A percentile compares a stretch with the other conserved stretches of the same genome.
Evolutionary conservation across 352 stramenopile genomes (phyloP).

Genomic region (Phytophthora niederhauseri): DNA sequence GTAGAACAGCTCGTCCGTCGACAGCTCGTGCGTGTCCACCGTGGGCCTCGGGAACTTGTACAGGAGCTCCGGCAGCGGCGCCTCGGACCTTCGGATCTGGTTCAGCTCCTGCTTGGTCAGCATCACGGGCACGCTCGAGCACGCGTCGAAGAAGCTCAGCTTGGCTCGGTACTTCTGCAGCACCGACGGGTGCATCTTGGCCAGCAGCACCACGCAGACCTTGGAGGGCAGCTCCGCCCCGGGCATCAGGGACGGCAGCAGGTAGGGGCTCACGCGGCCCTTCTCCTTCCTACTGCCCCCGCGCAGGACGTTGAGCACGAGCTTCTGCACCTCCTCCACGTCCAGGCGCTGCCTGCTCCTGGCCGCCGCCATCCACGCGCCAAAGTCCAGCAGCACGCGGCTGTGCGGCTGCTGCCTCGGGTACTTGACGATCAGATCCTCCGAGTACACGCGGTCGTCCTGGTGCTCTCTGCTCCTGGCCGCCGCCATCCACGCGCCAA

Average conservation of each 20-base stretch:
- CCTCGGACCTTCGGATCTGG: slow-evolving; percentile 58
- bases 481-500: slow-evolving; percentile 71
- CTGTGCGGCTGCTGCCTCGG: slow-evolving; percentile 65
- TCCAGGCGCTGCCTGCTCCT: slow-evolving; percentile 52
- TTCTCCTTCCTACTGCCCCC: slow-evolving; percentile 23
- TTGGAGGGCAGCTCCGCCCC: slow-evolving; percentile 53
- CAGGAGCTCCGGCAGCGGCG: slow-evolving; percentile 64
- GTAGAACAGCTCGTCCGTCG: slow-evolving; percentile 73
- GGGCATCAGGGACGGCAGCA: slow-evolving; percentile 59
- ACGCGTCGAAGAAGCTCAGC: slow-evolving; percentile 75
- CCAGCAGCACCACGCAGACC: slow-evolving; percentile 75
- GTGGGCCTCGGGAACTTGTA: slow-evolving; percentile 73
- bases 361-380: slow-evolving; percentile 64
- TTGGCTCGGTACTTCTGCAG: slow-evolving; percentile 71
- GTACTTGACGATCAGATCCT: slow-evolving; percentile 71
- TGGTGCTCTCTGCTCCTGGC: slow-evolving; percentile 44
- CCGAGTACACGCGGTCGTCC: slow-evolving; percentile 56
- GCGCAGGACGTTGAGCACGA: slow-evolving; percentile 58
- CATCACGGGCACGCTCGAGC: slow-evolving; percentile 69
- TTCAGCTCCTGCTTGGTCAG: slow-evolving; percentile 57
- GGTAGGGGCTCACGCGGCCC: slow-evolving; percentile 48
- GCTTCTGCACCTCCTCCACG: slow-evolving; percentile 64
- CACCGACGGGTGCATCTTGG: slow-evolving; percentile 71
- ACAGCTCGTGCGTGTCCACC: slow-evolving; percentile 63
- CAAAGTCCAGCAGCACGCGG: slow-evolving; percentile 77